Evolutionary conservation across 2,329 filamentous ascomycete genomes (phyloP).

Genomic region (Aspergillus sp.): DNA sequence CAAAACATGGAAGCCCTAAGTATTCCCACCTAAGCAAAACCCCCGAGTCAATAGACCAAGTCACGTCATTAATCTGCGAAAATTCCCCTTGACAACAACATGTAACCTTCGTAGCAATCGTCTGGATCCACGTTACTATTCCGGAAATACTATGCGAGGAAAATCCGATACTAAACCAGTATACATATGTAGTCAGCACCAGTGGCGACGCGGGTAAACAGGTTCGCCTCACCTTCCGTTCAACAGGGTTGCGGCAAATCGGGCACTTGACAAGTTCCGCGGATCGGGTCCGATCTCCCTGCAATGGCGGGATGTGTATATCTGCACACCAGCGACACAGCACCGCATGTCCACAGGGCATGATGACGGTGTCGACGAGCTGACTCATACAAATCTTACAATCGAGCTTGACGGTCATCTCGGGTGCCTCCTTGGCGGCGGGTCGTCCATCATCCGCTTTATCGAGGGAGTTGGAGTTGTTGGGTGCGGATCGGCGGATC

Average conservation of each 20-base stretch:
- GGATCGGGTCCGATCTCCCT: conserved; percentile 23
- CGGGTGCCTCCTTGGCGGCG: conserved; percentile 39
- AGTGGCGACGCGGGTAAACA: background rate
- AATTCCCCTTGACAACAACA: too few species aligned
- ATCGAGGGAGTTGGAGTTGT: conserved; percentile 27
- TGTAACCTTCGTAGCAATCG: too few species aligned
- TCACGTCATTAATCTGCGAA: too few species aligned
- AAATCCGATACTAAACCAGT: conserved; percentile 5
- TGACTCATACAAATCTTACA: conserved; percentile 49
- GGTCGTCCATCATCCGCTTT: conserved; percentile 40
- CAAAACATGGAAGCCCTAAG: too few species aligned
- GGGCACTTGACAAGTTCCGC: conserved; percentile 16
- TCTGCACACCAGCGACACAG: conserved; percentile 51
- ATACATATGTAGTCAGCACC: background rate
- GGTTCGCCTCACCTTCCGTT: conserved; percentile 16
- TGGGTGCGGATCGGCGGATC: too few species aligned
- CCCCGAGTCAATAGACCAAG: too few species aligned
- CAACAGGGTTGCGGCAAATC: conserved; percentile 21
- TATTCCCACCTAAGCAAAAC: too few species aligned
- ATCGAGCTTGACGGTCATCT: conserved; percentile 44
- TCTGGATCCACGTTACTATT: too few species aligned
- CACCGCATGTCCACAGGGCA: conserved; percentile 49
- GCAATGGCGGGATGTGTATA: conserved; percentile 39
- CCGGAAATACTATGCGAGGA: background rate
- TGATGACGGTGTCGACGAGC: conserved; percentile 42